phyloP scores from a whole-genome alignment of 208 protist genomes.

The Acanthamoeba culbertsoni region DNA sequence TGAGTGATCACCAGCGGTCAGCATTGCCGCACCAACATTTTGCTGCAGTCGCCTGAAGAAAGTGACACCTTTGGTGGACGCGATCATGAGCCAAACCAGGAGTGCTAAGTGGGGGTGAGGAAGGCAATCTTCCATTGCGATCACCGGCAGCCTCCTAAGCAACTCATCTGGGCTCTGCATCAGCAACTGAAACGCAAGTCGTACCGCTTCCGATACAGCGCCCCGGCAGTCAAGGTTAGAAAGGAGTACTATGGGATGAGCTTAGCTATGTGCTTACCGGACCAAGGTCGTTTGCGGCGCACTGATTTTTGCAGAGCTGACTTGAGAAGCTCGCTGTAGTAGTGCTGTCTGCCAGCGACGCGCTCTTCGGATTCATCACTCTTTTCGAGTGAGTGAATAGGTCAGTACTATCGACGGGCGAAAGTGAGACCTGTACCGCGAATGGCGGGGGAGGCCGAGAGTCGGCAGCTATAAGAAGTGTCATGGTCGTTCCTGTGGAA shows the following conservation, averaged over 20 bases:
- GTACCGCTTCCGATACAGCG: neutral
- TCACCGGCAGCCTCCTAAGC: neutral
- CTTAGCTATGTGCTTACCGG: too few relatives aligned
- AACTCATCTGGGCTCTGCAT: neutral
- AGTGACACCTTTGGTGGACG: neutral
- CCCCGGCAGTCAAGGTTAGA: neutral
- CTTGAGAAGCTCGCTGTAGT: constrained; percentile 12
- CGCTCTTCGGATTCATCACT: neutral
- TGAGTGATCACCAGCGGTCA: neutral
- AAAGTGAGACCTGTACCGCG: too few relatives aligned
- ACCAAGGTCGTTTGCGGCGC: neutral
- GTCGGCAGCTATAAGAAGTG: neutral
- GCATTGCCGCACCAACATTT: neutral
- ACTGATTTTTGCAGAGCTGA: constrained; percentile 17
- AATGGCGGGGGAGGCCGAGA: neutral
- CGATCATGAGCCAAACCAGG: constrained; percentile 16
- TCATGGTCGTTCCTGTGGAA: neutral
- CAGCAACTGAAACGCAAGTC: neutral
- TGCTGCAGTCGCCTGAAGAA: neutral
- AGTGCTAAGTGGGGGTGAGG: neutral
- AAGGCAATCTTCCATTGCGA: constrained; percentile 8
- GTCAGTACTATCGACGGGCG: neutral
- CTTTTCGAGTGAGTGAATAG: neutral
- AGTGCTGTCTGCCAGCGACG: neutral
- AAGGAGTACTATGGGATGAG: neutral